Percentiles rank a stretch among this genome's conserved stretches.
Conservation (phyloP, 805 yeast genomes). For the Cyberlindnera meyerae region DNA sequence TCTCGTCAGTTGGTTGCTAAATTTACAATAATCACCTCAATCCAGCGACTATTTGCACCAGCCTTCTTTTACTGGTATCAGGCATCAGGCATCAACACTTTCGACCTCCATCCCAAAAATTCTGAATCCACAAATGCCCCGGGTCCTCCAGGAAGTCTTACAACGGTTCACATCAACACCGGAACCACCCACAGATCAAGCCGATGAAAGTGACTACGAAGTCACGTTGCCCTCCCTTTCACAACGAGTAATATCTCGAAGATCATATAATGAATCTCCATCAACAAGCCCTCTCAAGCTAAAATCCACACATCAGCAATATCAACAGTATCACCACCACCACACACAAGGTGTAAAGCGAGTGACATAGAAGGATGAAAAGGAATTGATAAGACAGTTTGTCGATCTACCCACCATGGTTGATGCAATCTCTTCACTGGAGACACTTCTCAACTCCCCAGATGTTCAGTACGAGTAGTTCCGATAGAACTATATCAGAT, state of each 20-base stretch:
- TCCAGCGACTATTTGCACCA: too few relatives aligned
- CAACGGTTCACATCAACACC: slow-evolving; percentile 12
- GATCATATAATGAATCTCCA: background rate
- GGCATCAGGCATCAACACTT: too few relatives aligned
- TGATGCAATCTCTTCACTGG: slow-evolving; percentile 8
- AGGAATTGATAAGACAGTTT: slow-evolving; percentile 11
- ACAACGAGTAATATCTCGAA: slow-evolving; percentile 7
- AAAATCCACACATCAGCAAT: too few relatives aligned
- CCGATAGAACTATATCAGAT: slow-evolving; percentile 3
- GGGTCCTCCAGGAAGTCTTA: slow-evolving; percentile 11
- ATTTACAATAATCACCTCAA: background rate
- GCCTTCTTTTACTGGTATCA: background rate
- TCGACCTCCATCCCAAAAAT: too few relatives aligned
- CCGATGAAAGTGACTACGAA: slow-evolving; percentile 16
- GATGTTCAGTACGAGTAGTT: slow-evolving; percentile 6
- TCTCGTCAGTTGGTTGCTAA: too few relatives aligned
- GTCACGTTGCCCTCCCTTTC: slow-evolving; percentile 10
- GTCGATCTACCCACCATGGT: slow-evolving; percentile 11
- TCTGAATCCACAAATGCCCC: too few relatives aligned
- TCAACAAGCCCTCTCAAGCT: slow-evolving; percentile 1
- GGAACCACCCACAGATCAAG: slow-evolving; percentile 1
- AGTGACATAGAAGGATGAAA: too few relatives aligned
- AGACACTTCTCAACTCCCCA: slow-evolving; percentile 4
- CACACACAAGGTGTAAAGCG: too few relatives aligned
- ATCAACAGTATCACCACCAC: too few relatives aligned